A percentile compares a stretch with the other conserved stretches of the same genome.
These are phyloP conservation scores for Erodium trifolium DNA, from an alignment of 441 rosid species.

Conservation along the genomic window DNA sequence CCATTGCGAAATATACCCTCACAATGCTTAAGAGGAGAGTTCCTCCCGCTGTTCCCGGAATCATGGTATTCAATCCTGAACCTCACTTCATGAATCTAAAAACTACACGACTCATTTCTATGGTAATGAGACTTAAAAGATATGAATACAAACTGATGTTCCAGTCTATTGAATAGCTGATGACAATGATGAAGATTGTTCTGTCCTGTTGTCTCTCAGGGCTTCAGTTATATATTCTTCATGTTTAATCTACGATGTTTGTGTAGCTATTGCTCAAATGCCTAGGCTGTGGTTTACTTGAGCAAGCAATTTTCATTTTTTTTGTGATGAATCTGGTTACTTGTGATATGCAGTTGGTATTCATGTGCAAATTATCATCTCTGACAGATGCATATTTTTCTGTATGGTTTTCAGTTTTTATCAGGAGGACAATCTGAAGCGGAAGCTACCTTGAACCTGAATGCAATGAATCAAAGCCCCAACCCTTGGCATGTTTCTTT, in stretches of 20 bases:
- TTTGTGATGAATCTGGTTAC: not conserved
- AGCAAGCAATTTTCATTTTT: not conserved
- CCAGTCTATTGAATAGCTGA: not conserved
- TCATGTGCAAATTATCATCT: not conserved
- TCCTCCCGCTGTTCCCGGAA: slow-evolving; percentile 47
- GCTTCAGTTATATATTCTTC: not conserved
- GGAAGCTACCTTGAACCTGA: slow-evolving; percentile 82
- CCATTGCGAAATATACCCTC: slow-evolving; percentile 78
- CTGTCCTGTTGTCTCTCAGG: not conserved
- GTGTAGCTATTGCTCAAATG: not conserved
- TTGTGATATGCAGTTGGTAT: not conserved
- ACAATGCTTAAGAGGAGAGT: slow-evolving; percentile 89
- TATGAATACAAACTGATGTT: not conserved
- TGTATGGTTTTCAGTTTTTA: slow-evolving; percentile 47
- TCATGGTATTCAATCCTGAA: slow-evolving; percentile 26
- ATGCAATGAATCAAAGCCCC: slow-evolving; percentile 93
- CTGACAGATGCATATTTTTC: not conserved
- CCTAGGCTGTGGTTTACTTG: not conserved
- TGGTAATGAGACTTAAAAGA: not conserved
- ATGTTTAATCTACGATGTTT: not conserved
- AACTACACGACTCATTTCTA: not conserved
- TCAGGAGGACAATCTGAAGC: slow-evolving; percentile 98
- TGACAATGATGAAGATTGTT: not conserved
- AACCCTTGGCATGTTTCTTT: slow-evolving; percentile 99
- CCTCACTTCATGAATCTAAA: not conserved